These are phyloP conservation scores for Pseudomonodictys pantanalensis DNA, from an alignment of 495 filamentous ascomycete genomes.

Conservation along the genomic window DNA sequence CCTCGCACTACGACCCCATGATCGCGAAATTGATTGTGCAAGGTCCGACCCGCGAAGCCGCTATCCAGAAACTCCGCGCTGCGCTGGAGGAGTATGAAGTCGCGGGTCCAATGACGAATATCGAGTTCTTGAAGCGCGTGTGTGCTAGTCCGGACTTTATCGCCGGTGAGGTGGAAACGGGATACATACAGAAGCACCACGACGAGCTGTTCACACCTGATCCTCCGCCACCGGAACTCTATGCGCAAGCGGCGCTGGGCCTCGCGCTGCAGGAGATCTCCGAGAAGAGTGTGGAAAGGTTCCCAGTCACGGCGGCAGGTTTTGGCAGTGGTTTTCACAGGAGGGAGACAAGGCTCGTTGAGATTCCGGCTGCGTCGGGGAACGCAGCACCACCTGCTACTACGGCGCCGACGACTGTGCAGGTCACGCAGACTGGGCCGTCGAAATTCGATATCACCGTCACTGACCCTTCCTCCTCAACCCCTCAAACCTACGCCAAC, in stretches of 20 bases:
- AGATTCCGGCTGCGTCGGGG: constrained; percentile 48
- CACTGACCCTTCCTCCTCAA: too few relatives aligned
- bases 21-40: constrained; percentile 97
- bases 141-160: constrained; percentile 79
- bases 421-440: constrained; percentile 61
- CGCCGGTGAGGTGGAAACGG: constrained; percentile 87
- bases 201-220: constrained; percentile 51
- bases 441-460: constrained; percentile 64
- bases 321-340: constrained; percentile 55
- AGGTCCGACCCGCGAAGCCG: constrained; percentile 71
- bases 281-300: not conserved
- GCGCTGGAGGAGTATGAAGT: constrained; percentile 89
- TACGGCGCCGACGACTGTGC: constrained; percentile 51
- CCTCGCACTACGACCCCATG: constrained; percentile 97
- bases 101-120: constrained; percentile 89
- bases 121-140: constrained; percentile 89
- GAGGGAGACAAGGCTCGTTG: constrained; percentile 57
- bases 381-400: constrained; percentile 27
- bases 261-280: constrained; percentile 53
- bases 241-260: constrained; percentile 78
- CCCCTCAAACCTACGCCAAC: constrained; percentile 47
- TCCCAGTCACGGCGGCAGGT: constrained; percentile 43
- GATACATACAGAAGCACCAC: constrained; percentile 86
- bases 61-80: constrained; percentile 75
- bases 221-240: constrained; percentile 39